Evolutionary conservation across 164 flowering plant species (phyloP).

Genomic region (Pachysandra terminalis): DNA sequence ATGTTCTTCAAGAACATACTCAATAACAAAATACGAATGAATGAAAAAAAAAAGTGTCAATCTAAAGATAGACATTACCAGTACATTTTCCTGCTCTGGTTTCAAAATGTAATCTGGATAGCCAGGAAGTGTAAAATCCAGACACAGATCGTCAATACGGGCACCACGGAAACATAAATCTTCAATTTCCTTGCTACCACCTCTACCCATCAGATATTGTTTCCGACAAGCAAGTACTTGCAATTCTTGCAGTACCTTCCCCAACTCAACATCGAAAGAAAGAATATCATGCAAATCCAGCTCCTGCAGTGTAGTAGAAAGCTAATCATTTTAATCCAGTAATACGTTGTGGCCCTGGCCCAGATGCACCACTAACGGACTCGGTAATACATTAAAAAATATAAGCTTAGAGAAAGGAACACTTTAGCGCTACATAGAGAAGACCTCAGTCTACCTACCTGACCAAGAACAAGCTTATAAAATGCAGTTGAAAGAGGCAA

Average conservation of each 20-base stretch:
- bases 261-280: constrained; percentile 79
- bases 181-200: constrained; percentile 35
- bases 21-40: not conserved
- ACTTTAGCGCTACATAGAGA: not conserved
- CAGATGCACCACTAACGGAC: not conserved
- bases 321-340: not conserved
- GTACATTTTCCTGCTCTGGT: constrained; percentile 76
- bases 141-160: constrained; percentile 72
- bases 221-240: constrained; percentile 73
- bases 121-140: constrained; percentile 97
- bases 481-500: constrained; percentile 83
- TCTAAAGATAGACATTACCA: constrained; percentile 1
- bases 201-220: constrained; percentile 56
- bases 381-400: not conserved
- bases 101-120: constrained; percentile 82
- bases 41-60: not conserved
- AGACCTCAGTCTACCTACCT: constrained; percentile 45
- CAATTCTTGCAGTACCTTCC: constrained; percentile 80
- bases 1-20: not conserved
- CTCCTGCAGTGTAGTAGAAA: constrained; percentile 48
- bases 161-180: constrained; percentile 70
- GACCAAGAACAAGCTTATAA: constrained; percentile 89
- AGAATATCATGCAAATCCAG: constrained; percentile 93
- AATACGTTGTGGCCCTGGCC: no score
- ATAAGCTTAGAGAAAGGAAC: no score